Percentiles rank a stretch among this genome's conserved stretches.
Evolutionary conservation across 1,139 yeast genomes (phyloP).

Genomic region (Taphrina sp.): DNA sequence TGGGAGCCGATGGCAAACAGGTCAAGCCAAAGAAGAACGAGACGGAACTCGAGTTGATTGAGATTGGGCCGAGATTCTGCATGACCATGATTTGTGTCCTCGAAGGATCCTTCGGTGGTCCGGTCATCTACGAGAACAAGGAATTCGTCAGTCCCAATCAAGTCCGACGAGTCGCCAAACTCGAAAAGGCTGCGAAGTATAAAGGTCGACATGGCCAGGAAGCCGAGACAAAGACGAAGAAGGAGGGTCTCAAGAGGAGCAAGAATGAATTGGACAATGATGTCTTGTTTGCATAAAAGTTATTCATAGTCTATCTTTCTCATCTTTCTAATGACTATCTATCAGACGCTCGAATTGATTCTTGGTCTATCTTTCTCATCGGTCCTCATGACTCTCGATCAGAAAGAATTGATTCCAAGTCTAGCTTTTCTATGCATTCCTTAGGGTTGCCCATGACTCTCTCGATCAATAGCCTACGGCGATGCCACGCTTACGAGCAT

Average conservation of each 20-base stretch:
- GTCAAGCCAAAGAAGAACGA: conserved; percentile 43
- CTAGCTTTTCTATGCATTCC: too few species aligned
- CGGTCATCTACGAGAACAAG: conserved; percentile 94
- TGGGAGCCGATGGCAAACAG: conserved; percentile 47
- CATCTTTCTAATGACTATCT: background rate
- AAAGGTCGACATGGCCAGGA: conserved; percentile 38
- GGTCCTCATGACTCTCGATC: too few species aligned
- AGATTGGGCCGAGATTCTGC: conserved; percentile 96
- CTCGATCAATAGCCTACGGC: conserved; percentile 26
- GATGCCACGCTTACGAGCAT: conserved; percentile 27
- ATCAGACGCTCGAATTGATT: too few species aligned
- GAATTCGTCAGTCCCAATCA: conserved; percentile 95
- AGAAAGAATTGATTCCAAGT: too few species aligned
- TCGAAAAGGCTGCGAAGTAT: conserved; percentile 78
- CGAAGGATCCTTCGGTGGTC: conserved; percentile 98
- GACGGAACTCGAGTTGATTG: conserved; percentile 62
- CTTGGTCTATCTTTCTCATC: too few species aligned
- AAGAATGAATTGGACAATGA: conserved; percentile 28
- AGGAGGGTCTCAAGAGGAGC: conserved; percentile 12
- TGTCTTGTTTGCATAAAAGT: conserved; percentile 20
- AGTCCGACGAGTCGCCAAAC: conserved; percentile 83
- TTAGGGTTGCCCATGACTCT: too few species aligned
- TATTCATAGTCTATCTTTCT: background rate
- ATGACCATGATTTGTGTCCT: conserved; percentile 85
- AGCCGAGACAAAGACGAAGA: conserved; percentile 15